phyloP scores from a whole-genome alignment of 768 basidiomycete species.

The Mrakia frigida region DNA sequence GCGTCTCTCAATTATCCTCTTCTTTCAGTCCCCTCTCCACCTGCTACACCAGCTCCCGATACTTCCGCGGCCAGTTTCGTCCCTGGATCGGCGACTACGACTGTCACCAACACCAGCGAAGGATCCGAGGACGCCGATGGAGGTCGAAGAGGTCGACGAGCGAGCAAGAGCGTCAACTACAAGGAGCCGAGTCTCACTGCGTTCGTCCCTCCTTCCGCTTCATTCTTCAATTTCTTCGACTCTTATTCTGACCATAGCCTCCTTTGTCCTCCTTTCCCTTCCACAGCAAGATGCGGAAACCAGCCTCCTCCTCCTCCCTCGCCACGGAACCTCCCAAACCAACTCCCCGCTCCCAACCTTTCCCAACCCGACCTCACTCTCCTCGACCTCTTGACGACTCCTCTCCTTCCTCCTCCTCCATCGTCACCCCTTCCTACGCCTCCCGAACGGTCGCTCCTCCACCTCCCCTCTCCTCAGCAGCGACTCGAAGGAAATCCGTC shows the following conservation, averaged over 20 bases:
- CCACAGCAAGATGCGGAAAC: slow-evolving; percentile 31
- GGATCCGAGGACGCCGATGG: slow-evolving; percentile 12
- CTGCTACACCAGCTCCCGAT: background rate
- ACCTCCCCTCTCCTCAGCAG: background rate
- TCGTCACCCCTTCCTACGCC: background rate
- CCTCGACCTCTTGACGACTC: background rate
- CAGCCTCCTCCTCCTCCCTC: background rate
- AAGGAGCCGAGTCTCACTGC: slow-evolving; percentile 30
- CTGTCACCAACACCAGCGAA: background rate
- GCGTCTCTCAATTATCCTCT: background rate
- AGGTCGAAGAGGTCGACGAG: slow-evolving; percentile 12
- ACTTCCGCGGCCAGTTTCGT: background rate
- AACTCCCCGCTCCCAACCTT: slow-evolving; percentile 1
- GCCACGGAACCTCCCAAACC: background rate
- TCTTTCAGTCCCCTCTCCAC: background rate
- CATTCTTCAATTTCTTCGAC: background rate
- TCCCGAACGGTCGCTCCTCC: background rate
- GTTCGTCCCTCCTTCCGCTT: background rate
- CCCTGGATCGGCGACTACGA: background rate
- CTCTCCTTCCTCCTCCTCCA: background rate
- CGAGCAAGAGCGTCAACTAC: slow-evolving; percentile 31
- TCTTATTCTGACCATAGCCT: background rate
- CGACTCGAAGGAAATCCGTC: slow-evolving; percentile 13
- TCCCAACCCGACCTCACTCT: slow-evolving; percentile 4
- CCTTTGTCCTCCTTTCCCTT: background rate